phyloP scores from a whole-genome alignment of 257 asterid species.

The Paraleonurus japonicus region DNA sequence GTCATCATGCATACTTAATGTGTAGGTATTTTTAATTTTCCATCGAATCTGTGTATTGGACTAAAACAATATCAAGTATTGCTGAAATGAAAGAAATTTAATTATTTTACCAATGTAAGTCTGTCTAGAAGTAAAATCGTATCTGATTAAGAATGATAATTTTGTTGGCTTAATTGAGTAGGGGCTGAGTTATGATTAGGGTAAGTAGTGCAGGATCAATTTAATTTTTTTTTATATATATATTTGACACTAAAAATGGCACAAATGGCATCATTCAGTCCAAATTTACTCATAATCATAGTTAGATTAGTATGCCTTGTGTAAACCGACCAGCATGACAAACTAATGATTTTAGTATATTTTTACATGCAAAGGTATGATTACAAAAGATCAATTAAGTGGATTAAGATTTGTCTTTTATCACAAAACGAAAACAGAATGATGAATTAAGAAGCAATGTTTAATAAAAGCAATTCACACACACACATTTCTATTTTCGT shows the following conservation, averaged over 20 bases:
- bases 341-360: constrained; percentile 23
- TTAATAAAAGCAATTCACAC: neutral
- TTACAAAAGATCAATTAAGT: constrained; percentile 12
- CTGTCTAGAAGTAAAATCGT: too few relatives aligned
- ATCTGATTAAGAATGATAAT: too few relatives aligned
- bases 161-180: neutral
- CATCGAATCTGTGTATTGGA: too few relatives aligned
- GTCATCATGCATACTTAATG: neutral
- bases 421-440: neutral
- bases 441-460: neutral
- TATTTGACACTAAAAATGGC: too few relatives aligned
- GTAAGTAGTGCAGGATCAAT: neutral
- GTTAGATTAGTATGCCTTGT: neutral
- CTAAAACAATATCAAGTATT: too few relatives aligned
- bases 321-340: constrained; percentile 8
- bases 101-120: too few relatives aligned
- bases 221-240: too few relatives aligned
- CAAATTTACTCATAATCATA: neutral
- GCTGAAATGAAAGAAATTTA: too few relatives aligned
- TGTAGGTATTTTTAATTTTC: neutral
- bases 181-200: neutral
- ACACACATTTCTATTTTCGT: too few relatives aligned
- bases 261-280: too few relatives aligned
- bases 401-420: neutral
- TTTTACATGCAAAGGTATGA: neutral